Percentiles rank a stretch among this genome's conserved stretches.
Conservation (phyloP, 257 asterid genomes). For the Salvia rosmarinus region DNA sequence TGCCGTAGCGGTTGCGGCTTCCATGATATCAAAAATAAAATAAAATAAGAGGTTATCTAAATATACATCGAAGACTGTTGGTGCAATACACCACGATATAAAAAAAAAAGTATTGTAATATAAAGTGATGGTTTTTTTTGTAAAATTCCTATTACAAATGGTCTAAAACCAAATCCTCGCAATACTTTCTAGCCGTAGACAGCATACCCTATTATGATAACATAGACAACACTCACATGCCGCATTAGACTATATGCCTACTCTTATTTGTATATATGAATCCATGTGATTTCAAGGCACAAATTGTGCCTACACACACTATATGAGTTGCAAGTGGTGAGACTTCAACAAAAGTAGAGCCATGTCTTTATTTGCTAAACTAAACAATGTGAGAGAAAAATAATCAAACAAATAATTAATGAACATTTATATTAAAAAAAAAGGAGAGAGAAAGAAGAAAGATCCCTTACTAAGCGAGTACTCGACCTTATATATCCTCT, state of each 20-base stretch:
- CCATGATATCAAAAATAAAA: no score
- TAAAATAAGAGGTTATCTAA: no score
- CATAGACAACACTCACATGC: constrained; percentile 28
- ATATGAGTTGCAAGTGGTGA: constrained; percentile 28
- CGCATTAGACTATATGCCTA: constrained; percentile 26
- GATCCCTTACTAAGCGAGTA: constrained; percentile 36
- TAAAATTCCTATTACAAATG: background rate
- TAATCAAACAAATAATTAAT: background rate
- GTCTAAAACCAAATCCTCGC: background rate
- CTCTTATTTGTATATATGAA: background rate
- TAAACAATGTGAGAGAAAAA: constrained; percentile 27
- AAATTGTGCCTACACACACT: constrained; percentile 15
- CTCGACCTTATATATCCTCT: constrained; percentile 48
- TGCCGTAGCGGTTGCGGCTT: no score
- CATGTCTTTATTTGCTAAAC: constrained; percentile 60
- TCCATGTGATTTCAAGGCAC: constrained; percentile 17
- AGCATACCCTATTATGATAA: background rate
- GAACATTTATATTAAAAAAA: background rate
- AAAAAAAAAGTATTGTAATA: background rate
- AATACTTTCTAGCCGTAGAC: constrained; percentile 17
- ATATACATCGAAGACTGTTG: no score
- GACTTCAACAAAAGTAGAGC: constrained; percentile 53
- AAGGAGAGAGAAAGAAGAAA: constrained; percentile 3
- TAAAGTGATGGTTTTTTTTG: background rate
- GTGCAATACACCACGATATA: no score